phyloP scores from a whole-genome alignment of 2,329 filamentous ascomycete genomes.

The Diaporthe eres region DNA sequence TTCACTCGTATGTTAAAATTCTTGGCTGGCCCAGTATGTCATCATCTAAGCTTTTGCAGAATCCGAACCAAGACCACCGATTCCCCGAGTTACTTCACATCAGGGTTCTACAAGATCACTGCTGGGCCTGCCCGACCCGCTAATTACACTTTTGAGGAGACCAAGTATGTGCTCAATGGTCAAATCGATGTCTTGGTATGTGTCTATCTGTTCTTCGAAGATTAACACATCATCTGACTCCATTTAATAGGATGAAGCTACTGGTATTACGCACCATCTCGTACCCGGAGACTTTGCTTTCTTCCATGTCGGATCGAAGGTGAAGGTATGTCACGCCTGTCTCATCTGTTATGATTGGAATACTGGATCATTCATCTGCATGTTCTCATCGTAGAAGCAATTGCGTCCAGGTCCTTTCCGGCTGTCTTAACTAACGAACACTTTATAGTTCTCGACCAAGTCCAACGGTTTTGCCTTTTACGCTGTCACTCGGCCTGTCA shows the following conservation, averaged over 20 bases:
- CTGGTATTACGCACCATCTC: conserved; percentile 21
- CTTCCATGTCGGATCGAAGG: conserved; percentile 15
- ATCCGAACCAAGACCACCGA: conserved; percentile 14
- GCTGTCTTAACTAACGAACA: not conserved
- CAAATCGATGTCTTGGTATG: not conserved
- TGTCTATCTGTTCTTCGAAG: accelerated
- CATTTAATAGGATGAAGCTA: not conserved
- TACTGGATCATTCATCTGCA: no score
- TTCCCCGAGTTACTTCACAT: conserved; percentile 9
- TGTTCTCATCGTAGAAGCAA: not conserved
- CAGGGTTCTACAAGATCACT: conserved; percentile 9
- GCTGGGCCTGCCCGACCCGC: conserved; percentile 12
- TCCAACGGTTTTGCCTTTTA: conserved; percentile 17
- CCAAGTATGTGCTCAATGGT: conserved; percentile 3
- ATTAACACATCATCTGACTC: not conserved
- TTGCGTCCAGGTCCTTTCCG: not conserved
- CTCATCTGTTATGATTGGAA: no score
- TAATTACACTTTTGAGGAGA: conserved; percentile 19
- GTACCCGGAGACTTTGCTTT: conserved; percentile 19
- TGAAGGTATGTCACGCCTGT: not conserved
- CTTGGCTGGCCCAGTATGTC: not conserved
- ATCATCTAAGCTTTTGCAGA: not conserved
- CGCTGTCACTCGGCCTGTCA: conserved; percentile 4
- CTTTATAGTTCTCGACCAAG: not conserved
- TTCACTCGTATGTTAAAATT: not conserved